Evolutionary conservation across 1,284 basidiomycete species (phyloP).

Genomic region (Moesziomyces antarcticus): DNA sequence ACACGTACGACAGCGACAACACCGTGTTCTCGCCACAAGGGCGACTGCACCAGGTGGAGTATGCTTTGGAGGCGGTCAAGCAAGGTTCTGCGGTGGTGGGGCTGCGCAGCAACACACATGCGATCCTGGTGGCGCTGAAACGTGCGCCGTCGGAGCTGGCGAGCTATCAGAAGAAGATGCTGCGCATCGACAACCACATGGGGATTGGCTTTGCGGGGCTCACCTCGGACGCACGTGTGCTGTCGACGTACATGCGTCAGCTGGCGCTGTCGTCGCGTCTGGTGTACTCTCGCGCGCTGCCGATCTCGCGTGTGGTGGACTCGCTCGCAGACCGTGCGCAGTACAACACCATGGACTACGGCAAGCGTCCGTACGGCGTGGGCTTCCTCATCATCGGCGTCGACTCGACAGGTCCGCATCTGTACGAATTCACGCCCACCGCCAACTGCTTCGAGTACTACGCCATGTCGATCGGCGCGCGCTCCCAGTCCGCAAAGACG

Average conservation of each 20-base stretch:
- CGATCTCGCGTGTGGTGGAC: constrained; percentile 90
- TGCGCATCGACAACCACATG: constrained; percentile 98
- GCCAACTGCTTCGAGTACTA: constrained; percentile 98
- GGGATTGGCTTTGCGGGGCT: constrained; percentile 98
- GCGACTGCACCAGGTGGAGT: constrained; percentile 90
- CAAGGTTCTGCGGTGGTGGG: constrained; percentile 98
- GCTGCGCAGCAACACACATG: constrained; percentile 92
- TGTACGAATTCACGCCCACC: constrained; percentile 97
- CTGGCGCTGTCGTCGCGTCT: constrained; percentile 95
- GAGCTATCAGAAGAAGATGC: constrained; percentile 99
- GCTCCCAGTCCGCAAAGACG: constrained; percentile 97
- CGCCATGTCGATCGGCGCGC: constrained; percentile 97
- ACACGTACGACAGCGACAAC: constrained; percentile 67
- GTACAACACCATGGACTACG: constrained; percentile 98
- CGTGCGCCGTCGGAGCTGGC: constrained; percentile 98
- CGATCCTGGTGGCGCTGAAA: constrained; percentile 93
- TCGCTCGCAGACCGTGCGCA: constrained; percentile 98
- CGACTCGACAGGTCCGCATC: constrained; percentile 93
- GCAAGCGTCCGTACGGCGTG: constrained; percentile 95
- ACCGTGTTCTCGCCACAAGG: constrained; percentile 68
- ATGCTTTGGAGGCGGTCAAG: constrained; percentile 99
- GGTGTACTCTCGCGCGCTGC: constrained; percentile 92
- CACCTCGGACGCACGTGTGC: constrained; percentile 94
- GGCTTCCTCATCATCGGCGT: constrained; percentile 97
- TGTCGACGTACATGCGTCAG: constrained; percentile 94